phyloP scores from a whole-genome alignment of 2,329 filamentous ascomycete species.

The Sporothrix globosa region DNA sequence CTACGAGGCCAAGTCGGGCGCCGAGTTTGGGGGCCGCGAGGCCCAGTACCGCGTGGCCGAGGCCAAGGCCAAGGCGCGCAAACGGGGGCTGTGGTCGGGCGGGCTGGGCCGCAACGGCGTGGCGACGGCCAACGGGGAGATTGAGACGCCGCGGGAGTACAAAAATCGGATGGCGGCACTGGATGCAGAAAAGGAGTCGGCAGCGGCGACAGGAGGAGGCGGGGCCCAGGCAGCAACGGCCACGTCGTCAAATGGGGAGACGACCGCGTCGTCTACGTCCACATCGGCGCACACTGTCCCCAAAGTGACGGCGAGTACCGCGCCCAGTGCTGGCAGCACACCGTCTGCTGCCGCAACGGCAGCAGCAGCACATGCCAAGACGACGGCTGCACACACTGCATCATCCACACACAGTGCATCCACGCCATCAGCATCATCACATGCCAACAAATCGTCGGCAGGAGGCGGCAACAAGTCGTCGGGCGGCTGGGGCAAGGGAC shows the following conservation, averaged over 20 bases:
- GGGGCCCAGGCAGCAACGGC: neutral
- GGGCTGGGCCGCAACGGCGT: conserved; percentile 55
- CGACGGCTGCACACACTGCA: neutral
- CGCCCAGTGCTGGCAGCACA: neutral
- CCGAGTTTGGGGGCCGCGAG: conserved; percentile 79
- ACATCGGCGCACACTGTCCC: neutral
- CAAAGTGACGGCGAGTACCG: neutral
- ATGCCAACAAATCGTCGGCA: neutral
- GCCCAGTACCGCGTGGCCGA: conserved; percentile 68
- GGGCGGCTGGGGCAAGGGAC: conserved; percentile 28
- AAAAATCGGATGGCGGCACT: conserved; percentile 62
- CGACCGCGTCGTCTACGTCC: neutral
- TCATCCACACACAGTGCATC: conserved; percentile 10
- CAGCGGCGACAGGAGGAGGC: neutral
- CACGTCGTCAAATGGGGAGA: neutral
- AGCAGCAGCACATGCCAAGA: conserved; percentile 1
- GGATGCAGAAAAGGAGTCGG: conserved; percentile 36
- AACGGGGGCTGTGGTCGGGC: conserved; percentile 75
- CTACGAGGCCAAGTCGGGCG: conserved; percentile 89
- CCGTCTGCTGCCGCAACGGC: neutral
- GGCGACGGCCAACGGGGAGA: conserved; percentile 52
- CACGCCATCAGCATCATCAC: neutral
- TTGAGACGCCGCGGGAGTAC: conserved; percentile 86
- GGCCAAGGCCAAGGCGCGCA: conserved; percentile 64
- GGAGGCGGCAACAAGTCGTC: neutral